Percentiles rank a stretch among this genome's conserved stretches.
Evolutionary conservation across 1,284 basidiomycete species (phyloP).

Genomic region (Cutaneotrichosporon sp.): DNA sequence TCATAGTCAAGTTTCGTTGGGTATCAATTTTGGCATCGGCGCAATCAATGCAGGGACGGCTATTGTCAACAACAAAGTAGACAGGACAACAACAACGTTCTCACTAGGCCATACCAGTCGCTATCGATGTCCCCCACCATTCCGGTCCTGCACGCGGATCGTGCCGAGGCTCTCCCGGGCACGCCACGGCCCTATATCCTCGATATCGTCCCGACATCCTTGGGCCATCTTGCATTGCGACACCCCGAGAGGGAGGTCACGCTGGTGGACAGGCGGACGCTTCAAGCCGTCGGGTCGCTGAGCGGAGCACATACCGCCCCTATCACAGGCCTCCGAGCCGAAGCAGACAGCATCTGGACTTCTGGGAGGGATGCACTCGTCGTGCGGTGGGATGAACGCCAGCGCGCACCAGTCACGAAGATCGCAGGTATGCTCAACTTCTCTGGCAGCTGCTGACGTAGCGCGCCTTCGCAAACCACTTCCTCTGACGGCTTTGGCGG

Average conservation of each 20-base stretch:
- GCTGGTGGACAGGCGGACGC: slow-evolving; percentile 41
- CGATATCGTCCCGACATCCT: slow-evolving; percentile 37
- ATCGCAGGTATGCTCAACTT: slow-evolving; percentile 37
- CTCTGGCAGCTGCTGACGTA: slow-evolving; percentile 12
- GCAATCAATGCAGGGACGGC: too few relatives aligned
- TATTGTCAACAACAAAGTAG: too few relatives aligned
- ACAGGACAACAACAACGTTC: too few relatives aligned
- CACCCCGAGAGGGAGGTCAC: slow-evolving; percentile 41
- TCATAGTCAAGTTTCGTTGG: too few relatives aligned
- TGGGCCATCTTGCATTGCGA: slow-evolving; percentile 41
- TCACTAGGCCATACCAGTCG: too few relatives aligned
- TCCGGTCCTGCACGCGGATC: neutral
- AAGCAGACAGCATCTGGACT: slow-evolving; percentile 37
- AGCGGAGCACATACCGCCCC: slow-evolving; percentile 35
- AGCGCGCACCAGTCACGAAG: slow-evolving; percentile 27
- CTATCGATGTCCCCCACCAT: neutral
- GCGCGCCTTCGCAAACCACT: slow-evolving; percentile 43
- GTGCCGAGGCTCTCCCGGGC: neutral
- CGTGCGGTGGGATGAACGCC: slow-evolving; percentile 47
- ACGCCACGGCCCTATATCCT: slow-evolving; percentile 36
- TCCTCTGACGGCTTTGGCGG: slow-evolving; percentile 42
- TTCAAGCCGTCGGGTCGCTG: slow-evolving; percentile 37
- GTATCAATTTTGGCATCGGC: too few relatives aligned
- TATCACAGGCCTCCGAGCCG: slow-evolving; percentile 31
- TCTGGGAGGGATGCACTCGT: slow-evolving; percentile 40